Base-by-base conservation (phyloP, 208 protist species). In the Kentomonas sorsogonicus region DNA sequence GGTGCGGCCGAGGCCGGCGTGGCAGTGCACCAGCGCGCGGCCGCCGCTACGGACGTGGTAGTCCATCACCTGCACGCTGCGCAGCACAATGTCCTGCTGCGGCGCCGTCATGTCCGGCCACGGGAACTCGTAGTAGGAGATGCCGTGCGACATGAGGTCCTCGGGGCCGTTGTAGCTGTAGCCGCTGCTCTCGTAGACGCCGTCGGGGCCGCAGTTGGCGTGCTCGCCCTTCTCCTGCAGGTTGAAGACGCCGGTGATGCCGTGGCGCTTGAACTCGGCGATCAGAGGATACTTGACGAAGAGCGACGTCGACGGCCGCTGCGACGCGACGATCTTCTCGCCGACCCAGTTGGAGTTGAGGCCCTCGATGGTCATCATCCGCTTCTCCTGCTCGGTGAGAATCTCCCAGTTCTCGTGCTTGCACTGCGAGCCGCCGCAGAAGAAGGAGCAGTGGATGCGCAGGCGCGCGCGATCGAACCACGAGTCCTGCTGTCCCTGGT, bases 41-140 rank as follows among this genome's bases (percentile, higher is more conserved):
- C 80, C 81, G 40, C 84, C 83, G 29, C 88, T 90, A 62, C 89
- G 84, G 23, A 93, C 77, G 60, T 94, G 86, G 53, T 81, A 87
- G 69, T 91, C 76, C 83, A 96, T 96, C 58, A 93, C 79, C 62
- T 96, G 88, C 18, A 96, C 85, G 54, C 85, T 93, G 57, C 82
- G 76, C 62, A 96, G 60, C 29, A 95, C 88, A 11, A 94, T 66
- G 56, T 95, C 82, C 56, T 91, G 75, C 63, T 94, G 61, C 50
- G 91, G 91, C 3, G 86, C 81, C 5, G 82, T 90, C 88, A 96
- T 95, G 69, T 96, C 91, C 1, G 82, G 82, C 81, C 85, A 96
- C 11, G 88, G 84, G 54, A 95, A 96, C 62, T 93, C 86, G 57
- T 95, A 95, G 69, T 91, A 94, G 33, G 65, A 72, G 60, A 96